Base-by-base conservation (phyloP, 768 basidiomycete genomes). In the Mycena galopus region DNA sequence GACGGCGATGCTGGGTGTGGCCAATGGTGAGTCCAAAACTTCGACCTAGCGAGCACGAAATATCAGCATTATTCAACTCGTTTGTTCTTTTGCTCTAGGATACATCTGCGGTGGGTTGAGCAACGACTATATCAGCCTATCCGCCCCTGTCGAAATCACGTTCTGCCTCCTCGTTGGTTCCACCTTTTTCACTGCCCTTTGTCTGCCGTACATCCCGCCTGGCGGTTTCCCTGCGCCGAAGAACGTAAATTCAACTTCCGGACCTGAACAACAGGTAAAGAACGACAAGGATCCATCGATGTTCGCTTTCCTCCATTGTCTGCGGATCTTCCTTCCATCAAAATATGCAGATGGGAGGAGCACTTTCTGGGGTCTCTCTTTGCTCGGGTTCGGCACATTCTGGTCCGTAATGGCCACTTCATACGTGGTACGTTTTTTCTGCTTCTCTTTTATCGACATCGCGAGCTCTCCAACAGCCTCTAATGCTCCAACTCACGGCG, bases 401-500 rank as follows among this genome's bases (percentile, higher is more conserved):
- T 62, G 65, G 29, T 57, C 44, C 7, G 60, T 65, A 0, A 53
- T 72, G 67, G 69, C 73, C 9, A 75, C 71, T 0, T 60, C 66
- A n/a, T 71, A 65, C 65, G 65, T 62, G 19, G 62, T 75, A 30
- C 16, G 73, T 71, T 37, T 67, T 33, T 35, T 42, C 27, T 2
- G 9, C 21, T 32, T 32, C 5, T 32, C 11, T 19, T n/a, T n/a
- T n/a, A n/a, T n/a, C n/a, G n/a, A n/a, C n/a, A n/a, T n/a, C n/a
- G n/a, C n/a, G n/a, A n/a, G n/a, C n/a, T 29, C 7, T 47, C 50
- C 2, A 1, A n/a, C 42, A 75, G 73, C 73, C 70, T 7, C 11
- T 75, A 16, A 75, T 75, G 73, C 70, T 75, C 0, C 73, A 75
- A 29, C 70, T 75, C 4, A 72, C 74, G 2, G 74, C 71, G 17